Percentiles rank a stretch among this genome's conserved stretches.
Evolutionary conservation across 768 basidiomycete genomes (phyloP).

Genomic region (Amanita rubescens): DNA sequence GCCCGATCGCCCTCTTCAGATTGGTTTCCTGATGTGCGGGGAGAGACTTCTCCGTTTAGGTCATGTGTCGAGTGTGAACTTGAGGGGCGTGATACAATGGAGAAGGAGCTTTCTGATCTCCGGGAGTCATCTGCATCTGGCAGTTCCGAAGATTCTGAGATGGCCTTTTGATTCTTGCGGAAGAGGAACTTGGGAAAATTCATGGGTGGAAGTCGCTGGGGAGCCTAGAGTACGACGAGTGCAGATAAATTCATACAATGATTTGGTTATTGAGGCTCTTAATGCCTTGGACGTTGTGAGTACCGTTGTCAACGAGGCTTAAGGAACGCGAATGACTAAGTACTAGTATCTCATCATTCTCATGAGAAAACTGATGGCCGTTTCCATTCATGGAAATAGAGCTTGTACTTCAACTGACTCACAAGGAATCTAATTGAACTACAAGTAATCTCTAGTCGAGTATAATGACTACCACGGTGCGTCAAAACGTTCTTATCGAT

Average conservation of each 20-base stretch:
- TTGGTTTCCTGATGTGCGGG: background rate
- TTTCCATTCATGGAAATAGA: background rate
- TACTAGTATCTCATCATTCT: background rate
- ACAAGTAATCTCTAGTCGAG: no score
- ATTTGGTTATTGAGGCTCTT: no score
- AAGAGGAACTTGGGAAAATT: constrained; percentile 3
- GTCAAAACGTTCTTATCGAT: no score
- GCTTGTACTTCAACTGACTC: no score
- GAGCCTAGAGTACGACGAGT: background rate
- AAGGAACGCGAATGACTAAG: background rate
- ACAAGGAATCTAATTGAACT: no score
- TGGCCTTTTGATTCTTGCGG: background rate
- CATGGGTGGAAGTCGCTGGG: background rate
- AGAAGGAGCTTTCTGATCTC: constrained; percentile 3
- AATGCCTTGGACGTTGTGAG: no score
- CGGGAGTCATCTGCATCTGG: background rate
- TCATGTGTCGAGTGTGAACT: background rate
- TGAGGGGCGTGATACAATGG: background rate
- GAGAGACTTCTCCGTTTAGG: background rate
- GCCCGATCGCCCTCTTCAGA: constrained; percentile 4
- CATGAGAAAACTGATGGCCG: background rate
- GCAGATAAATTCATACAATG: background rate
- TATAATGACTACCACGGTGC: no score
- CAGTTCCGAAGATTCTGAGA: background rate
- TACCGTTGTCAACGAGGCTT: background rate